Evolutionary conservation across 2,329 filamentous ascomycete genomes (phyloP).

Genomic region (Ilyonectria robusta): DNA sequence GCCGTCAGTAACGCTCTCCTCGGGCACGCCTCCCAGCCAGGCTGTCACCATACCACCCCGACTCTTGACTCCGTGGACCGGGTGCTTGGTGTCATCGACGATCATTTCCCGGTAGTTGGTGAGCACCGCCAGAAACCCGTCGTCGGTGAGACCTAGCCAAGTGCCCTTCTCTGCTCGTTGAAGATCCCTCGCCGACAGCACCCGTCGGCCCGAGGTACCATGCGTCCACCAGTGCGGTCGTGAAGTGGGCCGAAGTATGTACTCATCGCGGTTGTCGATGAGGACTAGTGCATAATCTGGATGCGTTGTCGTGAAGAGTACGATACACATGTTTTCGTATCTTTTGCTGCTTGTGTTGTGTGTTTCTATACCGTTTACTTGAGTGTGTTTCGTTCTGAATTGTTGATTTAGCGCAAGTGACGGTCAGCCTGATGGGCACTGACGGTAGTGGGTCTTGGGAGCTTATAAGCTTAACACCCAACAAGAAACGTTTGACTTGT

Average conservation of each 20-base stretch:
- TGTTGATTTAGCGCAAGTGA: constrained; percentile 27
- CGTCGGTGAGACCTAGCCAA: constrained; percentile 74
- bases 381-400: constrained; percentile 11
- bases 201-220: constrained; percentile 56
- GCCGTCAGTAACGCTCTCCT: constrained; percentile 65
- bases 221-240: constrained; percentile 75
- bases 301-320: constrained; percentile 81
- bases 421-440: constrained; percentile 10
- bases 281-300: constrained; percentile 82
- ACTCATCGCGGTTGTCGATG: constrained; percentile 85
- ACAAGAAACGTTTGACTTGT: constrained; percentile 9
- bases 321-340: constrained; percentile 77
- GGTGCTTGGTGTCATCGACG: constrained; percentile 63
- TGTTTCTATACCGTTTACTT: constrained; percentile 16
- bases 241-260: constrained; percentile 74
- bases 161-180: constrained; percentile 74
- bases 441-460: constrained; percentile 25
- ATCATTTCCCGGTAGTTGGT: constrained; percentile 76
- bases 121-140: constrained; percentile 73
- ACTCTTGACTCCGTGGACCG: constrained; percentile 68
- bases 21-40: constrained; percentile 67
- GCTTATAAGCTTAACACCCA: constrained; percentile 40
- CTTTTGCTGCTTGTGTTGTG: constrained; percentile 16
- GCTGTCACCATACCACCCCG: constrained; percentile 75
- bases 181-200: constrained; percentile 74